Evolutionary conservation across 2,329 filamentous ascomycete species (phyloP).

Genomic region (Cercospora berteroae): DNA sequence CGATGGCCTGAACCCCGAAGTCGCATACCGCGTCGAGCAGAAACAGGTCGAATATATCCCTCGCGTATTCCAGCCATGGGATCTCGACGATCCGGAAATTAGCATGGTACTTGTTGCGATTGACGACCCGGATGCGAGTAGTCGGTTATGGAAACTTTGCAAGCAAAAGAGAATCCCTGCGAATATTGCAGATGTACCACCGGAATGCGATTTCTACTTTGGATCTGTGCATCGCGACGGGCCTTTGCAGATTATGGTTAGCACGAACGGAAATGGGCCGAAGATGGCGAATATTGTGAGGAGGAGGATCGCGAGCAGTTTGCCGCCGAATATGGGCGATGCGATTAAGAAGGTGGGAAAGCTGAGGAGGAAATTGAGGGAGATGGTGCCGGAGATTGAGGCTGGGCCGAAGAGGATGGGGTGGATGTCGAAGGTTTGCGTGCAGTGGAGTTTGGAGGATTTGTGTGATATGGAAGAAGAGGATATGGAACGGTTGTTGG

Average conservation of each 20-base stretch:
- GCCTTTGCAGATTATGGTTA: constrained; percentile 96
- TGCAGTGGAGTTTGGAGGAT: constrained; percentile 79
- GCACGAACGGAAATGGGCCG: constrained; percentile 94
- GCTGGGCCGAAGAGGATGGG: constrained; percentile 86
- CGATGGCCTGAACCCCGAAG: constrained; percentile 81
- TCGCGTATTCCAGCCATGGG: constrained; percentile 79
- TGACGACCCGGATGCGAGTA: constrained; percentile 89
- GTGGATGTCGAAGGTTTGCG: constrained; percentile 93
- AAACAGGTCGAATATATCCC: constrained; percentile 77
- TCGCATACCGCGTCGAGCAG: constrained; percentile 73
- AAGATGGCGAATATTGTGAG: constrained; percentile 84
- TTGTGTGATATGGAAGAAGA: constrained; percentile 77
- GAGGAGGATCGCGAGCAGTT: constrained; percentile 70
- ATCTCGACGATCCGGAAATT: constrained; percentile 66
- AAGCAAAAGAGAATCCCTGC: constrained; percentile 79
- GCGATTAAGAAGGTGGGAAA: constrained; percentile 83
- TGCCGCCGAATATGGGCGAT: constrained; percentile 77
- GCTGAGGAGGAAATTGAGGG: constrained; percentile 74
- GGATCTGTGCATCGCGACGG: constrained; percentile 93
- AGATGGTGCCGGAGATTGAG: constrained; percentile 67
- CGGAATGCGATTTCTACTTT: constrained; percentile 99
- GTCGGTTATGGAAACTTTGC: constrained; percentile 88
- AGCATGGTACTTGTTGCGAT: constrained; percentile 92
- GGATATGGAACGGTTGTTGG: constrained; percentile 77
- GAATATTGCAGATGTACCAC: constrained; percentile 94